Percentiles rank a stretch among this genome's conserved stretches.
Evolutionary conservation across 352 stramenopile genomes (phyloP).

Genomic region (Globisporangium irregulare): DNA sequence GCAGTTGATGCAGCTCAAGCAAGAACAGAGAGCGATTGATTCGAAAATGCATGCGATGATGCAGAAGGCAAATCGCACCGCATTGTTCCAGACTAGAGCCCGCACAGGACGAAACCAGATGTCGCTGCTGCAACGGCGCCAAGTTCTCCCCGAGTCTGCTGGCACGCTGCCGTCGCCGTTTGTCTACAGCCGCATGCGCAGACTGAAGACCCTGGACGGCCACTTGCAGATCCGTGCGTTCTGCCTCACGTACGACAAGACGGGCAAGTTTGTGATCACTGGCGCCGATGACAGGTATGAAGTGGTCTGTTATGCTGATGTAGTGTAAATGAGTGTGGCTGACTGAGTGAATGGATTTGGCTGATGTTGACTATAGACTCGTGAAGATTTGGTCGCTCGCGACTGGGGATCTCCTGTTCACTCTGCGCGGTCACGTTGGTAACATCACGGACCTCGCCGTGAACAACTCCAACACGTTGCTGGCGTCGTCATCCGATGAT

Average conservation of each 20-base stretch:
- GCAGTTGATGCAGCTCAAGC: conserved; percentile 67
- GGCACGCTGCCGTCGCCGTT: conserved; percentile 45
- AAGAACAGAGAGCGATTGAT: conserved; percentile 34
- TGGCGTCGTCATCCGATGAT: conserved; percentile 87
- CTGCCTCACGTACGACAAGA: conserved; percentile 95
- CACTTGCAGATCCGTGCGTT: conserved; percentile 95
- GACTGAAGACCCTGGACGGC: conserved; percentile 88
- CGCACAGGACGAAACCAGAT: conserved; percentile 59
- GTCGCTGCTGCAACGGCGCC: conserved; percentile 46
- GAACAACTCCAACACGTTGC: conserved; percentile 74
- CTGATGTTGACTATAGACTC: conserved; percentile 46
- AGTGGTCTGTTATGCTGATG: neutral
- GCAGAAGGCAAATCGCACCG: conserved; percentile 32
- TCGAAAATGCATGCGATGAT: conserved; percentile 34
- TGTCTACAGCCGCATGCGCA: conserved; percentile 75
- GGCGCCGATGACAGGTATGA: conserved; percentile 92
- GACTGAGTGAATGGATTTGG: neutral
- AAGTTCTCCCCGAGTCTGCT: conserved; percentile 36
- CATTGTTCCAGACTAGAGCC: conserved; percentile 43
- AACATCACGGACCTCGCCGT: conserved; percentile 90
- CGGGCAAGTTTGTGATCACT: conserved; percentile 95
- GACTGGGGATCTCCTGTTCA: conserved; percentile 80
- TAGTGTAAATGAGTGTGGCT: neutral
- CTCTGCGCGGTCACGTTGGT: conserved; percentile 79
- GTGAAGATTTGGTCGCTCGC: conserved; percentile 96